These are phyloP conservation scores for Macrocystidia cucumis DNA, from an alignment of 1,284 basidiomycete genomes.

Conservation along the genomic window DNA sequence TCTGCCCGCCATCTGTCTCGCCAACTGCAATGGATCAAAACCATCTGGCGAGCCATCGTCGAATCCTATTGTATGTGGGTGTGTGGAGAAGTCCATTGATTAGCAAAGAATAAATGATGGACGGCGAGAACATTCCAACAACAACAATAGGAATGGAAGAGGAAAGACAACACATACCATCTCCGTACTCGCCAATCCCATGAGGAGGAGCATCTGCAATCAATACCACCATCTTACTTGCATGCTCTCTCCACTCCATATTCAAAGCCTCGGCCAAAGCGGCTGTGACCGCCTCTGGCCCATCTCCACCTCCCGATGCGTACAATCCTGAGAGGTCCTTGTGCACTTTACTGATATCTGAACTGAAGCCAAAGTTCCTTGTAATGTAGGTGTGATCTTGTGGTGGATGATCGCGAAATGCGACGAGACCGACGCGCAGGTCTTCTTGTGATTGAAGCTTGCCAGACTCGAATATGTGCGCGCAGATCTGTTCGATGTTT, in stretches of 20 bases:
- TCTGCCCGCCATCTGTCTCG: conserved; percentile 80
- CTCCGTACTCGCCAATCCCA: conserved; percentile 88
- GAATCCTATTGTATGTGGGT: conserved; percentile 50
- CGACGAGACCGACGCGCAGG: conserved; percentile 85
- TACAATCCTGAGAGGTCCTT: conserved; percentile 79
- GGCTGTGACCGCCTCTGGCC: conserved; percentile 96
- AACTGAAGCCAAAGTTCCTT: conserved; percentile 93
- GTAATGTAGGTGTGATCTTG: conserved; percentile 93
- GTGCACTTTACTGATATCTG: conserved; percentile 84
- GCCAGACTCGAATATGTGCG: conserved; percentile 93
- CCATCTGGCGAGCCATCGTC: conserved; percentile 91
- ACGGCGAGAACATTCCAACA: too few species aligned
- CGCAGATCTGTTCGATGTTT: conserved; percentile 97
- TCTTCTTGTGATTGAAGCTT: conserved; percentile 83
- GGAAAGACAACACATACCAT: conserved; percentile 68
- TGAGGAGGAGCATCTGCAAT: conserved; percentile 98
- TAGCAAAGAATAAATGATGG: too few species aligned
- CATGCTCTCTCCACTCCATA: conserved; percentile 87
- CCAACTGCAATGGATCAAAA: conserved; percentile 85
- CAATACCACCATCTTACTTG: conserved; percentile 92
- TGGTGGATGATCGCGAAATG: conserved; percentile 91
- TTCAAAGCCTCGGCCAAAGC: conserved; percentile 81
- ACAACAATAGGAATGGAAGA: too few species aligned
- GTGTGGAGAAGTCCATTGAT: neutral
- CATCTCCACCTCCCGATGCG: conserved; percentile 95